These are phyloP conservation scores for Mycosarcoma maydis DNA, from an alignment of 1,284 basidiomycete species.

Conservation along the genomic window DNA sequence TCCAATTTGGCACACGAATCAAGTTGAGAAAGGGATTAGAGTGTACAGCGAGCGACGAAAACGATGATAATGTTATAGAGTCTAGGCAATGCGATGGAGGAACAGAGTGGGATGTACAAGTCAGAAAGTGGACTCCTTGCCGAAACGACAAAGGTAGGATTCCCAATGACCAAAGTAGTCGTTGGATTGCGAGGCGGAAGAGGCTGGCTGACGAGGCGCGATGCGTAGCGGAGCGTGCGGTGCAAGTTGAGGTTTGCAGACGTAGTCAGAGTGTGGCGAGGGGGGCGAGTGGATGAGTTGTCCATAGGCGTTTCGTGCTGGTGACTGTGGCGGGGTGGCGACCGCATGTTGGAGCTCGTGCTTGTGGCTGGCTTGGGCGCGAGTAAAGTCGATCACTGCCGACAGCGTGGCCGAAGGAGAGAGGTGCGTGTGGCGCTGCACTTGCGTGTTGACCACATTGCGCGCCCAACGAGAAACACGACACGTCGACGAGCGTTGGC, in stretches of 20 bases:
- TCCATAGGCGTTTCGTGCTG: constrained; percentile 9
- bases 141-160: constrained; percentile 25
- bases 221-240: constrained; percentile 11
- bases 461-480: constrained; percentile 13
- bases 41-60: too few relatives aligned
- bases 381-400: constrained; percentile 32
- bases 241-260: neutral
- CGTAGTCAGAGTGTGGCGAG: neutral
- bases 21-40: too few relatives aligned
- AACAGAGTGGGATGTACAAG: neutral
- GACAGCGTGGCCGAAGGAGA: constrained; percentile 14
- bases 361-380: constrained; percentile 7
- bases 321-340: too few relatives aligned
- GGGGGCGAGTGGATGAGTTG: constrained; percentile 16
- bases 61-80: too few relatives aligned
- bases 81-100: neutral
- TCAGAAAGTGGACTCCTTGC: constrained; percentile 38
- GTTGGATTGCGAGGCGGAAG: neutral
- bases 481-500: neutral
- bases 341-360: too few relatives aligned
- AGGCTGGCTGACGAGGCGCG: constrained; percentile 5
- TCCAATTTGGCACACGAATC: too few relatives aligned
- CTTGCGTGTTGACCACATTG: constrained; percentile 4
- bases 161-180: constrained; percentile 43
- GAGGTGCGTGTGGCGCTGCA: constrained; percentile 1